These are phyloP conservation scores for Pleurotus citrinopileatus DNA, from an alignment of 768 basidiomycete genomes.

Conservation along the genomic window DNA sequence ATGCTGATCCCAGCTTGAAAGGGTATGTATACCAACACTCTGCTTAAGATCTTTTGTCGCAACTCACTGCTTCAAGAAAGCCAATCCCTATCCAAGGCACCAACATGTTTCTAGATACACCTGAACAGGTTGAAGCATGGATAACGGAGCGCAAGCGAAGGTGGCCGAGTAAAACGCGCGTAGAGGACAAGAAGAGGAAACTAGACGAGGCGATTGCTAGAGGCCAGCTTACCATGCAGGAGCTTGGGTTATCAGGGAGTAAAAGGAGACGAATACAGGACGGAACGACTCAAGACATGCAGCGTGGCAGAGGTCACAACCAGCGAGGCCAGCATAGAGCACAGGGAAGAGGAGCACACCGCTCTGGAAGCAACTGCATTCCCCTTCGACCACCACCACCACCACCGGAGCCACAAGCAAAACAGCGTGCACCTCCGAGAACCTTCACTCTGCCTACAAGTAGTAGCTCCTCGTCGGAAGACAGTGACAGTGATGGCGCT, in stretches of 20 bases:
- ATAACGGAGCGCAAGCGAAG: conserved; percentile 83
- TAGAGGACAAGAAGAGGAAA: conserved; percentile 81
- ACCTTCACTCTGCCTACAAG: neutral
- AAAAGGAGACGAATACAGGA: conserved; percentile 41
- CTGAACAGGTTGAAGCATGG: conserved; percentile 83
- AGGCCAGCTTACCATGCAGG: conserved; percentile 63
- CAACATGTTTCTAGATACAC: conserved; percentile 69
- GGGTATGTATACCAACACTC: conserved; percentile 42
- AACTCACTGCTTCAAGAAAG: conserved; percentile 44
- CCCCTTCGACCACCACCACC: neutral
- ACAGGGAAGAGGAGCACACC: conserved; percentile 25
- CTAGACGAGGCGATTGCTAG: conserved; percentile 75
- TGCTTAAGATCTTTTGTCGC: conserved; percentile 6
- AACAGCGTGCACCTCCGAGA: neutral
- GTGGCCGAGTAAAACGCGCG: conserved; percentile 70
- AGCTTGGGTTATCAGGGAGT: conserved; percentile 33
- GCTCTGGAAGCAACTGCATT: conserved; percentile 25
- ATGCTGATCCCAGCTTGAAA: conserved; percentile 78
- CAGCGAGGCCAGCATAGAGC: conserved; percentile 20
- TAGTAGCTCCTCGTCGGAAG: conserved; percentile 17
- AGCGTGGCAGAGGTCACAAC: conserved; percentile 4
- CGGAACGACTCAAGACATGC: conserved; percentile 6
- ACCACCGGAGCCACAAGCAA: neutral
- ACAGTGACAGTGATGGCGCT: conserved; percentile 36
- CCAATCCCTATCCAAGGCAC: conserved; percentile 78